Base-by-base conservation (phyloP, 192 early-diverging fungal species). In the Umbelopsis sp. region DNA sequence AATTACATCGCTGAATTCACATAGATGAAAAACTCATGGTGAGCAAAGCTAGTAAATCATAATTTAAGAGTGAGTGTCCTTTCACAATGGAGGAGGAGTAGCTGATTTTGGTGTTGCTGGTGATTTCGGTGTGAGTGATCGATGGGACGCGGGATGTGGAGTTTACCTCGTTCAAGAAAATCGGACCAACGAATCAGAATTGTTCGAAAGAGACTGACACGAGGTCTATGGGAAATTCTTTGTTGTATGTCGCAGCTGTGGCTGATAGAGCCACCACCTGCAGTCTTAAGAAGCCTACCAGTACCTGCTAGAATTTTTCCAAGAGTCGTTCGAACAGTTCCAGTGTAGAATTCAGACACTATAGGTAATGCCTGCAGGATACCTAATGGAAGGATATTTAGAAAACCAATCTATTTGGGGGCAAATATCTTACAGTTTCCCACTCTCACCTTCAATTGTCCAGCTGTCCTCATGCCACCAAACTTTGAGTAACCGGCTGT, bases 381-480 rank as follows among this genome's bases (percentile, higher is more conserved):
- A 20, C 56, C 56, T 62, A n/a, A n/a, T 41, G 38, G n/a, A 34
- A 62, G 34, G 6, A 16, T 4, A 36, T 16, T 0, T 5, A 20
- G 7, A n/a, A n/a, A n/a, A n/a, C n/a, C n/a, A n/a, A n/a, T n/a
- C n/a, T n/a, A n/a, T n/a, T n/a, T n/a, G n/a, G n/a, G n/a, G n/a
- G n/a, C n/a, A n/a, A n/a, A n/a, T n/a, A n/a, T n/a, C n/a, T n/a
- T n/a, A n/a, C n/a, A n/a, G n/a, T n/a, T n/a, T n/a, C n/a, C n/a
- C n/a, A n/a, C n/a, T n/a, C 31, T 54, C 25, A 62, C 56, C 56
- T 62, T 62, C 56, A 17, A 62, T 62, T 14, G 56, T 62, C 56
- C 56, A 62, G 31, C 56, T 62, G 7, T 62, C 56, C 14, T 62
- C 56, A 32, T 62, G 56, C 56, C 56, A 62, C 31, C 56, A 62